Conservation (phyloP, 2,329 filamentous ascomycete genomes). For the Metarhizium album region DNA sequence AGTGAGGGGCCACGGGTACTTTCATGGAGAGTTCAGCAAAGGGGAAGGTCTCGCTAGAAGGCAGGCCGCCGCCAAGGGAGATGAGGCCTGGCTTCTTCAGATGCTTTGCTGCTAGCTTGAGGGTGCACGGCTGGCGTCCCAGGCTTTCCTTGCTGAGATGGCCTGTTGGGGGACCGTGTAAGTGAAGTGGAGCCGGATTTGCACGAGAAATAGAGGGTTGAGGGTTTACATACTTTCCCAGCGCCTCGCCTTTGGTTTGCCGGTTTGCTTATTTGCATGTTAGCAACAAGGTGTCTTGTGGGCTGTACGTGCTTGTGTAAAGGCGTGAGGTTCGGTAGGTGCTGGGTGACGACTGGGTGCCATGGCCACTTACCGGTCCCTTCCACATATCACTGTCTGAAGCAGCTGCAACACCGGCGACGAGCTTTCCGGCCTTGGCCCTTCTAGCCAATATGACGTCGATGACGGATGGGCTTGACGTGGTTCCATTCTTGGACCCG, state of each 20-base stretch:
- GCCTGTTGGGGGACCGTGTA: conserved; percentile 22
- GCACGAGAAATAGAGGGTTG: background rate
- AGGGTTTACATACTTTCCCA: conserved; percentile 63
- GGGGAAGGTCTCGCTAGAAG: conserved; percentile 86
- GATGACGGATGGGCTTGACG: conserved; percentile 14
- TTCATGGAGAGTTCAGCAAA: conserved; percentile 68
- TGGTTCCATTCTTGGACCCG: conserved; percentile 4
- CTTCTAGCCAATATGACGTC: conserved; percentile 32
- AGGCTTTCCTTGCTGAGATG: conserved; percentile 53
- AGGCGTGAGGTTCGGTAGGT: too few relatives aligned
- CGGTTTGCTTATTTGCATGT: conserved; percentile 18
- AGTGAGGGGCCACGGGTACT: conserved; percentile 57
- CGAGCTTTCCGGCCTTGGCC: conserved; percentile 58
- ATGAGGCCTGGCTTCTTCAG: conserved; percentile 77
- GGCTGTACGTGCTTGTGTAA: background rate
- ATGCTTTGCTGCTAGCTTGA: conserved; percentile 73
- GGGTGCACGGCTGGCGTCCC: conserved; percentile 51
- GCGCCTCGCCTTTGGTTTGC: conserved; percentile 66
- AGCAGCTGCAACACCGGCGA: conserved; percentile 65
- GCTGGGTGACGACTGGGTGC: too few relatives aligned
- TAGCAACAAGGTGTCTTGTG: background rate
- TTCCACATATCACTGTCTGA: conserved; percentile 80
- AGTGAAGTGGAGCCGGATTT: background rate
- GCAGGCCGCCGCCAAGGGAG: conserved; percentile 83
- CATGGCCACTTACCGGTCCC: conserved; percentile 43